Conservation (phyloP, 73 alveolate species). For the Tetrahymena thermophila region DNA sequence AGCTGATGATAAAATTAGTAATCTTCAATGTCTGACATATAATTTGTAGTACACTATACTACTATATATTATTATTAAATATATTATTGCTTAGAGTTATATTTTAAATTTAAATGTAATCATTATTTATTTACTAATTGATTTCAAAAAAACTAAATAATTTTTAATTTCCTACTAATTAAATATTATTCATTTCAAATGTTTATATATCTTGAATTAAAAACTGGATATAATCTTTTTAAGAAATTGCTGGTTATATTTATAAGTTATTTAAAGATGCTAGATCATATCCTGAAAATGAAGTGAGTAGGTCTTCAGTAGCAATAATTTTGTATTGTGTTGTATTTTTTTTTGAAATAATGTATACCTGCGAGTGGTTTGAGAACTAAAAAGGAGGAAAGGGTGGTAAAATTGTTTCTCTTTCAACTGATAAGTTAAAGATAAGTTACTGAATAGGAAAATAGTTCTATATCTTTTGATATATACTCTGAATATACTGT, state of each 20-base stretch:
- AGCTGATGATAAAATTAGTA: too few relatives aligned
- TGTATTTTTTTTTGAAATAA: not conserved
- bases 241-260: not conserved
- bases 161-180: not conserved
- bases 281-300: not conserved
- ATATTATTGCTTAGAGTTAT: too few relatives aligned
- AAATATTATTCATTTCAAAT: too few relatives aligned
- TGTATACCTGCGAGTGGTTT: not conserved
- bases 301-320: not conserved
- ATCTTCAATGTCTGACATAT: too few relatives aligned
- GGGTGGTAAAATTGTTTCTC: not conserved
- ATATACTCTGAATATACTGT: not conserved
- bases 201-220: not conserved
- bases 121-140: too few relatives aligned
- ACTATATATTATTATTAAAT: too few relatives aligned
- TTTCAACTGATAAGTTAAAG: not conserved
- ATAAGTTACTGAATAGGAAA: not conserved
- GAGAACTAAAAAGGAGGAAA: not conserved
- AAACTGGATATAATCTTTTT: too few relatives aligned
- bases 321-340: not conserved
- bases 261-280: not conserved
- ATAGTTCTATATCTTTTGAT: not conserved
- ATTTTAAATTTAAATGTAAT: too few relatives aligned
- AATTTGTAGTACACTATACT: too few relatives aligned
- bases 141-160: too few relatives aligned